phyloP scores from a whole-genome alignment of 1,139 yeast genomes.

The Taphrina populina region DNA sequence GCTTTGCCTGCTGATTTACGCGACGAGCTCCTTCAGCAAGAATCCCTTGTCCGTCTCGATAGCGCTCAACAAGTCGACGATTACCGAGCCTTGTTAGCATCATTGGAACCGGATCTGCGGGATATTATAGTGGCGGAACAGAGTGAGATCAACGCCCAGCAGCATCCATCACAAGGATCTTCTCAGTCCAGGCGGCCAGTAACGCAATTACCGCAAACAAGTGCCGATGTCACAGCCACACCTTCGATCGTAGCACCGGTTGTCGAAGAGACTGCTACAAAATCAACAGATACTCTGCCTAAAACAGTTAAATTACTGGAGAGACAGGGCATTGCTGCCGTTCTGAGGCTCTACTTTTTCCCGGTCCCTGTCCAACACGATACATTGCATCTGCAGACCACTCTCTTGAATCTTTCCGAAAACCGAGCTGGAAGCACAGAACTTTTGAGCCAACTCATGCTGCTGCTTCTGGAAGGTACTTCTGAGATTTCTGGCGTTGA shows the following conservation, averaged over 20 bases:
- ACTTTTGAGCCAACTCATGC: conserved; percentile 65
- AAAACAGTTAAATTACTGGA: conserved; percentile 80
- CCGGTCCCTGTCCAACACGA: conserved; percentile 71
- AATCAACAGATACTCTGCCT: conserved; percentile 42
- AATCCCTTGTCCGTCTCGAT: no score
- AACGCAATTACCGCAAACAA: no score
- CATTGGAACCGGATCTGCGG: conserved; percentile 46
- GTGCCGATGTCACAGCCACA: no score
- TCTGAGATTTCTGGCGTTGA: conserved; percentile 62
- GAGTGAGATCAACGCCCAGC: no score
- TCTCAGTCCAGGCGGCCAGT: no score
- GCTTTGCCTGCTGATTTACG: conserved; percentile 77
- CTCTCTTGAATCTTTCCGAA: conserved; percentile 66
- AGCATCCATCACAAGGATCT: no score
- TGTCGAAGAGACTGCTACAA: neutral
- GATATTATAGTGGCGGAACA: conserved; percentile 43
- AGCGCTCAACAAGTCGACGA: no score
- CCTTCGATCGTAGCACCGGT: no score
- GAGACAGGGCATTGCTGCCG: conserved; percentile 69
- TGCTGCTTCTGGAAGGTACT: conserved; percentile 73
- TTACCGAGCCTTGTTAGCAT: no score
- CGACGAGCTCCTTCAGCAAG: conserved; percentile 71
- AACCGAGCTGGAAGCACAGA: conserved; percentile 79
- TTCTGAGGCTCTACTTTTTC: conserved; percentile 68
- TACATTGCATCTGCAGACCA: conserved; percentile 61